These are phyloP conservation scores for Protomyces inundatus DNA, from an alignment of 1,139 yeast genomes.

Conservation along the genomic window DNA sequence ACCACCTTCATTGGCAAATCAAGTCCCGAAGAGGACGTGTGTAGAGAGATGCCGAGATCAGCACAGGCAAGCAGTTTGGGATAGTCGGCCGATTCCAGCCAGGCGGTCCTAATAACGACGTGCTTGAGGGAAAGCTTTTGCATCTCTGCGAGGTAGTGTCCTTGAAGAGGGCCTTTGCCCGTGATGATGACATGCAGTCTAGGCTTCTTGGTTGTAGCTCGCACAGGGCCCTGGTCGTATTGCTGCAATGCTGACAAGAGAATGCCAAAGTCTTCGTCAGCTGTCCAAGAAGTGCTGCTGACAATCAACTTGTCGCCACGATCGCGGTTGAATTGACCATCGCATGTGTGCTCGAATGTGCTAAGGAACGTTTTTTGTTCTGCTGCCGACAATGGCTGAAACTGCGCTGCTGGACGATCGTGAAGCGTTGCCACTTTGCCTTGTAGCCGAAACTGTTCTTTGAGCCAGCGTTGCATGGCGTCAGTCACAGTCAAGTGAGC, in stretches of 20 bases:
- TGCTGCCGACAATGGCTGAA: constrained; percentile 47
- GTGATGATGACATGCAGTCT: constrained; percentile 68
- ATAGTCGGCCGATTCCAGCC: constrained; percentile 78
- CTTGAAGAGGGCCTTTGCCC: constrained; percentile 85
- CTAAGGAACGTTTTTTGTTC: constrained; percentile 5
- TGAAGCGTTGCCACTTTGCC: constrained; percentile 42
- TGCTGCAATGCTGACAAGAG: constrained; percentile 61
- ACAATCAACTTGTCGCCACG: constrained; percentile 45
- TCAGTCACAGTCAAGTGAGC: constrained; percentile 76
- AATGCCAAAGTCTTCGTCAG: constrained; percentile 80
- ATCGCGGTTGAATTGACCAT: background rate
- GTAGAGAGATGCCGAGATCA: constrained; percentile 84
- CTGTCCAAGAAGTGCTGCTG: constrained; percentile 89
- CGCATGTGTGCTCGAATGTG: constrained; percentile 45
- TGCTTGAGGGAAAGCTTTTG: constrained; percentile 36
- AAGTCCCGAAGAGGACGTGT: constrained; percentile 83
- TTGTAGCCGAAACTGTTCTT: background rate
- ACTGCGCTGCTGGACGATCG: constrained; percentile 70
- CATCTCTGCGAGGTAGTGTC: constrained; percentile 44
- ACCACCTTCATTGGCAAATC: constrained; percentile 97
- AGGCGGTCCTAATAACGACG: constrained; percentile 57
- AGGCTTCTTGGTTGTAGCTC: constrained; percentile 40
- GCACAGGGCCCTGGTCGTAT: constrained; percentile 47
- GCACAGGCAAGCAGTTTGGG: constrained; percentile 70
- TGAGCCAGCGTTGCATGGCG: constrained; percentile 51